Conservation (phyloP, 495 filamentous ascomycete species). For the Penicillium odoratum region DNA sequence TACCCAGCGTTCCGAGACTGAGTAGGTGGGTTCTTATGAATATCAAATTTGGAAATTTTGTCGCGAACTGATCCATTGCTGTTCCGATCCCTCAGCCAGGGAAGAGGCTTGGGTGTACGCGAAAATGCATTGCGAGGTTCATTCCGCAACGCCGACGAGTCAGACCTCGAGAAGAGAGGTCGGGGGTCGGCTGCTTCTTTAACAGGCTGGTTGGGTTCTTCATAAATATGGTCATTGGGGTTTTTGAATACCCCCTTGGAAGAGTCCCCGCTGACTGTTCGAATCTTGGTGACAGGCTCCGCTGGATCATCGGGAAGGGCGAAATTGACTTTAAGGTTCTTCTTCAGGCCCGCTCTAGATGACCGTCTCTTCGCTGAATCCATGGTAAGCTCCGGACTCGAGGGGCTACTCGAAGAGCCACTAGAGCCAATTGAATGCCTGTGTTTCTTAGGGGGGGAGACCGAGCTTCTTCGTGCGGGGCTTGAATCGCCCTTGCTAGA, state of each 20-base stretch:
- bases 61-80: conserved; percentile 48
- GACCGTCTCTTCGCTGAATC: conserved; percentile 18
- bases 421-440: conserved; percentile 23
- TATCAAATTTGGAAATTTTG: conserved; percentile 65
- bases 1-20: conserved; percentile 76
- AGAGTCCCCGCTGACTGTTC: conserved; percentile 40
- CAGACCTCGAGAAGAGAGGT: conserved; percentile 35
- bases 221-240: conserved; percentile 82
- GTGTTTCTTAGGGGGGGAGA: conserved; percentile 18
- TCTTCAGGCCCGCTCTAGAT: conserved; percentile 28
- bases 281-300: conserved; percentile 27
- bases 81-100: conserved; percentile 31
- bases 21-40: conserved; percentile 73
- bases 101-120: conserved; percentile 47
- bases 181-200: conserved; percentile 32
- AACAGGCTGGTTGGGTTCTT: conserved; percentile 63
- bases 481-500: conserved; percentile 57
- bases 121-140: conserved; percentile 60
- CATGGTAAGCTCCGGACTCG: conserved; percentile 22
- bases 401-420: conserved; percentile 27
- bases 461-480: conserved; percentile 41
- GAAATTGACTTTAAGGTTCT: conserved; percentile 46
- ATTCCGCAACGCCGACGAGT: conserved; percentile 52
- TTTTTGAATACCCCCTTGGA: conserved; percentile 50
- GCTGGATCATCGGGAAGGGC: conserved; percentile 26